Base-by-base conservation (phyloP, 2,329 filamentous ascomycete genomes). In the Ceratocystis eucalypticola region DNA sequence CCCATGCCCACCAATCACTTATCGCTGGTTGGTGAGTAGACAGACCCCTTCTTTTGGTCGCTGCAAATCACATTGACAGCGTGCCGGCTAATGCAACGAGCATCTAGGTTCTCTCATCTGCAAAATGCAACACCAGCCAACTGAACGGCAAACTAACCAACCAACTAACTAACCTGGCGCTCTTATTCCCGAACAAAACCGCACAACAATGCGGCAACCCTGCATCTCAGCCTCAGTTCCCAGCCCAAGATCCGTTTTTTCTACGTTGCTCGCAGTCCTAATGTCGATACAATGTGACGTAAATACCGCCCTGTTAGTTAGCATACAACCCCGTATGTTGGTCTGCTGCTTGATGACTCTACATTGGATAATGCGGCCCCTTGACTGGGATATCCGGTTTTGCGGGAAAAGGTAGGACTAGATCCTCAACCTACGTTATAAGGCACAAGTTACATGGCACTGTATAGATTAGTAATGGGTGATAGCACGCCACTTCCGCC, bases 41-140 rank as follows among this genome's bases (percentile, higher is more conserved):
- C 22, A 28, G 5, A 2, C 10, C 22, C 6, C 46, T 25, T 50
- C 3, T 50, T 50, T 22, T 12, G 3, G 10, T 7, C 17, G 22
- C n/a, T 30, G 53, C 53, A 57, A 33, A 7, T 57, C 22, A 6
- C 28, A 28, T n/a, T 17, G 4, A 33, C 4, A 7, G 53, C 12
- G 53, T 57, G 15, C 5, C 53, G 5, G 17, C 50, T 6, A 57
- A 28, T 57, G 50, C 22, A 57, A 30, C 50, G 8, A 55, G 7
- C 50, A 20, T 22, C 10, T 12, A 22, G 25, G 2, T 25, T 12
- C 17, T 30, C 50, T 57, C 8, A 30, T 30, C 25, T 5, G 50
- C 12, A 57, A 22, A 57, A 57, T 57, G 53, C 53, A 57, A 57
- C 53, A 57, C 53, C 53, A 57, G 53, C 25, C 50, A 55, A 25